Base-by-base conservation (phyloP, 805 yeast genomes). In the Starmerella bombi region DNA sequence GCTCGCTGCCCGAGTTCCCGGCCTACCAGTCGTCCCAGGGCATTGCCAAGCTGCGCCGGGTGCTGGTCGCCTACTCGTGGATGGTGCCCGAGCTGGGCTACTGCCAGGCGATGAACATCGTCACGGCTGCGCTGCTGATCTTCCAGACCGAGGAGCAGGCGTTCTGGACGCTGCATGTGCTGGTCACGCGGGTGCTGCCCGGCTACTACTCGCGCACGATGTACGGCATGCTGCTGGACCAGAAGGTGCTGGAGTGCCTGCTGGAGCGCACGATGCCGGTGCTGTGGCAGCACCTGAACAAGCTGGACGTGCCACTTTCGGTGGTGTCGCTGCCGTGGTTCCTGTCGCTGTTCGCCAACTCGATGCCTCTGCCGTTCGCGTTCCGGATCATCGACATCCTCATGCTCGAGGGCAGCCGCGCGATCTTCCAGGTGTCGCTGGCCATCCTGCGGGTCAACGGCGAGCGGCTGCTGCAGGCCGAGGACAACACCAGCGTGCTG, bases 31-130 rank as follows among this genome's bases (percentile, higher is more conserved):
- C 70, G 7, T 70, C 70, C 4, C 93, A 82, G 53, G 98, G 99
- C 5, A 86, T 91, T 33, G 72, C 68, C 37, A 67, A 94, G 40
- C 67, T 91, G 36, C 69, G 98, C 46, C 70, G 93, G 45, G 97
- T 91, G 0, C 67, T 91, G 43, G 80, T 93, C 0, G 95, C 95
- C 0, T 91, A 86, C 55, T 82, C 95, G 0, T 91, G 97, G 96
- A 82, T 80, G 49, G 85, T 86, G 57, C 95, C 94, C 0, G 94
- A 88, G 32, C 83, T 91, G 20, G 99, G 99, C 0, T 91, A 91
- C 59, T 91, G 99, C 58, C 98, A 91, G 60, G 98, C 97, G 1
- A 91, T 93, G 98, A 91, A 91, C 57, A 91, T 91, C 38, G 70
- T 65, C 12, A 66, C 62, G 3, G 70, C 70, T 1, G 67, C 68